Evolutionary conservation across 2,329 filamentous ascomycete genomes (phyloP).

Genomic region (Macroventuria anomochaeta): DNA sequence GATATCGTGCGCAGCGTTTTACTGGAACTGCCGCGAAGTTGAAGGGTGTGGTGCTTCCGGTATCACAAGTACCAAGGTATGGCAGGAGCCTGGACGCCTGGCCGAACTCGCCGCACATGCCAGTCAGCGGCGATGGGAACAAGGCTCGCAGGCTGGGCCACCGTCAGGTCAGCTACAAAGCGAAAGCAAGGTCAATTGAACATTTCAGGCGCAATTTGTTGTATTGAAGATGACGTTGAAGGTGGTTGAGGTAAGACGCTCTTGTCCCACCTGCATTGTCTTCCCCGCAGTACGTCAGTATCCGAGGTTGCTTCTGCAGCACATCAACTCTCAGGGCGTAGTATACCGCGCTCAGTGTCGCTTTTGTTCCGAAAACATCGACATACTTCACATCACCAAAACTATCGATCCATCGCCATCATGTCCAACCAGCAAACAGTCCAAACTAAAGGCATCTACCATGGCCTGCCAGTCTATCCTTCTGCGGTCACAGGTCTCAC

Average conservation of each 20-base stretch:
- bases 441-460: conserved; percentile 54
- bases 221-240: neutral
- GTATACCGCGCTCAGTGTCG: no score
- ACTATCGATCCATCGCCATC: neutral
- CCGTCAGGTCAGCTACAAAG: no score
- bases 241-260: neutral
- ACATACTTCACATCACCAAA: neutral
- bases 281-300: conserved; percentile 31
- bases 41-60: no score
- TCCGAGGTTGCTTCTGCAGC: conserved; percentile 17
- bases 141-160: no score
- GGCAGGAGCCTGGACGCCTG: no score
- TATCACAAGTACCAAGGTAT: neutral
- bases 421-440: conserved; percentile 36
- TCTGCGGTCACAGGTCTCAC: conserved; percentile 52
- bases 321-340: neutral
- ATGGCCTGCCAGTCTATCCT: conserved; percentile 58
- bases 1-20: neutral
- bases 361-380: no score
- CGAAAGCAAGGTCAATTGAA: no score
- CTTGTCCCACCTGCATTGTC: neutral
- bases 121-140: no score
- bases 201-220: no score
- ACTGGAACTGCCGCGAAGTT: no score
- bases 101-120: no score